A percentile compares a stretch with the other conserved stretches of the same genome.
These are phyloP conservation scores for Diplotaxis tenuifolia DNA, from an alignment of 345 rosid genomes.

Conservation along the genomic window DNA sequence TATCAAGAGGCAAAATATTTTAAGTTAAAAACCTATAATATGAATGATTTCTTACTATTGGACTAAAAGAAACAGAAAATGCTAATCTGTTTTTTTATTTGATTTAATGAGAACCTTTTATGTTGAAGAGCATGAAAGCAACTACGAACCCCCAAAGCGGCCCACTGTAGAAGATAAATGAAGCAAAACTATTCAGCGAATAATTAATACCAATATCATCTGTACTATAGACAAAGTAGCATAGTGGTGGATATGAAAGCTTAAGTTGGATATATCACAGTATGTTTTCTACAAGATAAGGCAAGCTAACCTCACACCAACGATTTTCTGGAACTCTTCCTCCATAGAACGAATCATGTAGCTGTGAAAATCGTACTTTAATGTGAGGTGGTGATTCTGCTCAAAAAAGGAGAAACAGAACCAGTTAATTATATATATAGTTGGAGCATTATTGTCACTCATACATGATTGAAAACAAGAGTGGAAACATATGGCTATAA, in stretches of 20 bases:
- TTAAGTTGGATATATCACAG: too few species aligned
- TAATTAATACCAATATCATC: too few species aligned
- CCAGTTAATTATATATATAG: background rate
- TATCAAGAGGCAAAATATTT: background rate
- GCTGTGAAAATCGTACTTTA: conserved; percentile 83
- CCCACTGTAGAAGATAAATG: conserved; percentile 52
- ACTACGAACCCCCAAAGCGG: conserved; percentile 99
- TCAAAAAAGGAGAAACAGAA: conserved; percentile 8
- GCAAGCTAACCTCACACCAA: too few species aligned
- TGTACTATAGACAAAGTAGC: too few species aligned
- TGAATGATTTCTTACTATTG: background rate
- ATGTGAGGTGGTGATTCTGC: conserved; percentile 84
- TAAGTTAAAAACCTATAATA: background rate
- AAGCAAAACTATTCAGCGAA: too few species aligned
- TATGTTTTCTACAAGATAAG: too few species aligned
- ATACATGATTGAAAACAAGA: background rate
- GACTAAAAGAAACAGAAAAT: too few species aligned
- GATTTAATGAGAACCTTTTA: conserved; percentile 54
- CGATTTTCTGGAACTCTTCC: too few species aligned
- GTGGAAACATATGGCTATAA: conserved; percentile 9
- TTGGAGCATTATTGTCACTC: background rate
- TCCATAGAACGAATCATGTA: conserved; percentile 99
- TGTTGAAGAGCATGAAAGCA: conserved; percentile 87
- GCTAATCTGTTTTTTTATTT: too few species aligned
- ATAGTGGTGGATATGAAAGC: too few species aligned